Percentiles rank a stretch among this genome's conserved stretches.
phyloP scores from a whole-genome alignment of 1,284 basidiomycete species.

The Wallemia ichthyophaga region DNA sequence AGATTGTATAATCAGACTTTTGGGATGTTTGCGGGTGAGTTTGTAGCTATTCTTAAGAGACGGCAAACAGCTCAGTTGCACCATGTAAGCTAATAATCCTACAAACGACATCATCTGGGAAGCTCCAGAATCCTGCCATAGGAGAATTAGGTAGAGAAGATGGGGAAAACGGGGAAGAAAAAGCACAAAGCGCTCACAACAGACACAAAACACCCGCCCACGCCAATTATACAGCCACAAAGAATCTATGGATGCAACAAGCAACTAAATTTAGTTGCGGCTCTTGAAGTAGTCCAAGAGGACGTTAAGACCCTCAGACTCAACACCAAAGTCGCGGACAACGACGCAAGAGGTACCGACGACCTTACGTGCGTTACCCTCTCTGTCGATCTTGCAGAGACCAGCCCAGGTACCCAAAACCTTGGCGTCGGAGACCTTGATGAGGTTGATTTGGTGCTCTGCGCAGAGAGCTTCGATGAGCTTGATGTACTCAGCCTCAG shows the following conservation, averaged over 20 bases:
- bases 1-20: no score
- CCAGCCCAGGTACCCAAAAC: slow-evolving; percentile 94
- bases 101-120: no score
- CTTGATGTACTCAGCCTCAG: slow-evolving; percentile 98
- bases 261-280: slow-evolving; percentile 18
- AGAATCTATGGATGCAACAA: background rate
- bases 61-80: no score
- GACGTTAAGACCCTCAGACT: slow-evolving; percentile 85
- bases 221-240: background rate
- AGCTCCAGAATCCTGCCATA: no score
- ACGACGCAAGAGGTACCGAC: slow-evolving; percentile 91
- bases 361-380: slow-evolving; percentile 93
- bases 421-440: slow-evolving; percentile 93
- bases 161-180: no score
- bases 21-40: no score
- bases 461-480: slow-evolving; percentile 97
- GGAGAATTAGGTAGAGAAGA: no score
- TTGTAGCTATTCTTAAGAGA: no score
- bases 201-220: no score
- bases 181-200: background rate
- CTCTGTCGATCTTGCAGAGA: slow-evolving; percentile 81
- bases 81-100: no score
- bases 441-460: slow-evolving; percentile 96
- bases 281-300: slow-evolving; percentile 91
- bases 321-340: slow-evolving; percentile 89